Evolutionary conservation across 257 asterid genomes (phyloP).

Genomic region (Asclepias syriaca): DNA sequence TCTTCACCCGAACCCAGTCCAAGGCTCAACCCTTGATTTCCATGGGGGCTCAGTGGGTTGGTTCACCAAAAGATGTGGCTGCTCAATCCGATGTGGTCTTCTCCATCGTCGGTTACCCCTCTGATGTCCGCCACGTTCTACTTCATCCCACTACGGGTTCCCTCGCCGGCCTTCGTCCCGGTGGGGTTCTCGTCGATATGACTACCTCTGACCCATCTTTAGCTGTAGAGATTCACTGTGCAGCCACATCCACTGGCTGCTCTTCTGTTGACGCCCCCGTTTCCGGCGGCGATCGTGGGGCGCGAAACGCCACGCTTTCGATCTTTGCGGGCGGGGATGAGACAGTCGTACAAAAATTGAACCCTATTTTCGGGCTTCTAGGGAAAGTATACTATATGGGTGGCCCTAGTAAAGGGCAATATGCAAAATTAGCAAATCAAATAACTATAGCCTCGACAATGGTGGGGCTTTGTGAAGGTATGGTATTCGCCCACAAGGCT

Average conservation of each 20-base stretch:
- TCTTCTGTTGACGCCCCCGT: conserved; percentile 82
- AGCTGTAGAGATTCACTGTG: conserved; percentile 64
- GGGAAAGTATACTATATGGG: conserved; percentile 88
- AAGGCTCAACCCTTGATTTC: conserved; percentile 74
- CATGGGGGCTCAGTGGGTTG: conserved; percentile 77
- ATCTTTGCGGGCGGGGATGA: conserved; percentile 88
- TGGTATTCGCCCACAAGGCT: conserved; percentile 73
- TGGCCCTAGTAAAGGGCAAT: conserved; percentile 88
- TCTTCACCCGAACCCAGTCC: conserved; percentile 82
- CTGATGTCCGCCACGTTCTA: conserved; percentile 84
- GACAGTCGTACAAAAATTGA: conserved; percentile 30
- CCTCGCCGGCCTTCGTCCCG: conserved; percentile 60
- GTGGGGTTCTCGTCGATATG: conserved; percentile 74
- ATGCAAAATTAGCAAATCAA: conserved; percentile 75
- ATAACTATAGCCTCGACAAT: conserved; percentile 66
- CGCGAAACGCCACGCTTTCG: conserved; percentile 70
- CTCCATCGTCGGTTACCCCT: conserved; percentile 90
- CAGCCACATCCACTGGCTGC: conserved; percentile 52
- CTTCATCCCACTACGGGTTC: conserved; percentile 70
- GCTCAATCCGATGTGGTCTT: conserved; percentile 76
- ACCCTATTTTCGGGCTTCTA: conserved; percentile 51
- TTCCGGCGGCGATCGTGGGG: conserved; percentile 90
- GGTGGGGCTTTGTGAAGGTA: conserved; percentile 90
- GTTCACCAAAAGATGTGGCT: conserved; percentile 72
- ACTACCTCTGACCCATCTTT: conserved; percentile 93